These are phyloP conservation scores for Penicillium sp. DNA, from an alignment of 2,329 filamentous ascomycete genomes.

Conservation along the genomic window DNA sequence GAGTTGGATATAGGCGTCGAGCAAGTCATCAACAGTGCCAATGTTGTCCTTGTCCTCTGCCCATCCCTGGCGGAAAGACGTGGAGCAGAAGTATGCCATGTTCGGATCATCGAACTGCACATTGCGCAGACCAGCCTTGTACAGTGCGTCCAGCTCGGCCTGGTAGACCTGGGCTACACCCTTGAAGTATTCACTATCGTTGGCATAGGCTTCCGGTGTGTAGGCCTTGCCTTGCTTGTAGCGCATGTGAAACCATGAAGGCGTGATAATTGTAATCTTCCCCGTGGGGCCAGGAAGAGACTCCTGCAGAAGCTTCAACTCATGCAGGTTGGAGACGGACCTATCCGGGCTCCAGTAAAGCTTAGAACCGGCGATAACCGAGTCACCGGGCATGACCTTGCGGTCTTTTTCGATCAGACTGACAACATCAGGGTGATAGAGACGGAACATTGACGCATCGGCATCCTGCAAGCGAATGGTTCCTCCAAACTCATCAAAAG, in stretches of 20 bases:
- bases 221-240: slow-evolving; percentile 58
- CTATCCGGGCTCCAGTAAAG: slow-evolving; percentile 18
- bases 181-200: slow-evolving; percentile 62
- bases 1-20: slow-evolving; percentile 73
- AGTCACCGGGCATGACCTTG: slow-evolving; percentile 30
- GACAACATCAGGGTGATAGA: slow-evolving; percentile 29
- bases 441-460: slow-evolving; percentile 28
- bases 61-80: slow-evolving; percentile 70
- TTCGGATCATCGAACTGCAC: slow-evolving; percentile 68
- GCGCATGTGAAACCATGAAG: slow-evolving; percentile 69
- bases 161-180: slow-evolving; percentile 67
- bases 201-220: slow-evolving; percentile 56
- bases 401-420: slow-evolving; percentile 27
- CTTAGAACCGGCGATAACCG: slow-evolving; percentile 27
- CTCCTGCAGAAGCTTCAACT: slow-evolving; percentile 21
- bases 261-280: slow-evolving; percentile 55
- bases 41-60: slow-evolving; percentile 66
- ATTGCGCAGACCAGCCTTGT: slow-evolving; percentile 63
- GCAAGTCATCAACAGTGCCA: slow-evolving; percentile 67
- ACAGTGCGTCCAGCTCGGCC: slow-evolving; percentile 59
- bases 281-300: background rate
- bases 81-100: slow-evolving; percentile 71
- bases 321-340: slow-evolving; percentile 23
- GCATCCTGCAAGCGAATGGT: slow-evolving; percentile 27
- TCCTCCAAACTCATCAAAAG: slow-evolving; percentile 27